phyloP scores from a whole-genome alignment of 1,284 basidiomycete species.

The Lignosus rhinocerotis region DNA sequence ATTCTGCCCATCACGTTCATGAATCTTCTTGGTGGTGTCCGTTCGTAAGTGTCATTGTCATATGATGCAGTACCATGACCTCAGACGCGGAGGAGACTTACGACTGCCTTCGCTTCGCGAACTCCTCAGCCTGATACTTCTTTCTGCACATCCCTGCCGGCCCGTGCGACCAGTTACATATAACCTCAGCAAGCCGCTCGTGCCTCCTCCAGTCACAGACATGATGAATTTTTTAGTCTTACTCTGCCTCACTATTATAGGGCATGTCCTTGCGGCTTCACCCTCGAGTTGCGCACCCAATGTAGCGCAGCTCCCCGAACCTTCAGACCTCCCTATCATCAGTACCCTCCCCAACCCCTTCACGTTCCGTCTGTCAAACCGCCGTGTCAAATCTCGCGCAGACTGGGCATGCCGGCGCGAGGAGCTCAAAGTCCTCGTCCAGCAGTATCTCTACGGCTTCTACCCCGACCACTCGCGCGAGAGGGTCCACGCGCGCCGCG shows the following conservation, averaged over 20 bases:
- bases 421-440: slow-evolving; percentile 15
- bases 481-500: slow-evolving; percentile 8
- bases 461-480: slow-evolving; percentile 16
- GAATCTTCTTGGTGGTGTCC: not conserved
- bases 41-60: not conserved
- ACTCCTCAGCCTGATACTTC: not conserved
- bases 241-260: not conserved
- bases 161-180: not conserved
- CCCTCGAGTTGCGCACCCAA: not conserved
- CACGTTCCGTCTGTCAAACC: slow-evolving; percentile 17
- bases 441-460: slow-evolving; percentile 18
- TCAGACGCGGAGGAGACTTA: not conserved
- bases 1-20: not conserved
- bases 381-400: slow-evolving; percentile 10
- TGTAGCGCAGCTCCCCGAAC: slow-evolving; percentile 7
- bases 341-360: slow-evolving; percentile 17
- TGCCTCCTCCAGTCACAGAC: not conserved
- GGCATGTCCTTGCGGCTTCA: not conserved
- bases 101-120: not conserved
- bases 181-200: not conserved
- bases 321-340: slow-evolving; percentile 19
- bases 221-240: not conserved
- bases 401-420: slow-evolving; percentile 19
- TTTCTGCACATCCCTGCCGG: not conserved
- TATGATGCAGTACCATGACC: not conserved